Base-by-base conservation (phyloP, 805 yeast species). In the Starmera caribaea region DNA sequence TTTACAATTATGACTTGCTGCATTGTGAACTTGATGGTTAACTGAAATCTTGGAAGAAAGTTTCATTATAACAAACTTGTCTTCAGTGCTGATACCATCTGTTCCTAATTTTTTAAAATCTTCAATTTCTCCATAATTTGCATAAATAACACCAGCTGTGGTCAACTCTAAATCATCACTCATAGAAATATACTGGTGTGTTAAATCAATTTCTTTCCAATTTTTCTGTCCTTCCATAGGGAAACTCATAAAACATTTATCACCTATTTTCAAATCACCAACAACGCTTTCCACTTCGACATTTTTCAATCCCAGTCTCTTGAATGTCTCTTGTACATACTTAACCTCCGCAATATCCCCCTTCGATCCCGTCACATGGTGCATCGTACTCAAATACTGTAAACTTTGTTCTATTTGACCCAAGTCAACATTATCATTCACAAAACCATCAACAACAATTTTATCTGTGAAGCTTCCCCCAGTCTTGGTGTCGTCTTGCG, bases 331-430 rank as follows among this genome's bases (percentile, higher is more conserved):
- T 43, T 74, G 68, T 13, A 89, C 65, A 54, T 80, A 87, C 42
- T 71, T 67, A 2, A 87, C 79, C 30, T 88, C 61, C 0, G 90
- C 72, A 43, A 76, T 59, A 57, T 87, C 96, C 15, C 95, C 97
- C 13, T 76, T 73, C 3, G 97, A 81, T 3, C 97, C 97, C 0
- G 96, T 77, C 46, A 81, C 60, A 55, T 88, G 97, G 3, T 95
- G 87, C 77, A 87, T 76, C 8, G 83, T 73, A 24, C 89, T 77
- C 17, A 87, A 54, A 50, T 84, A 85, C 48, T 83, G 82, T 41
- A 82, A 52, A 45, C 79, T 76, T 35, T 74, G 79, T 50, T 79
- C 79, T 58, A 90, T 65, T 16, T 74, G 58, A 17, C 73, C 69
- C 7, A 67, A 57, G 50, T 77, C 82, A 27, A 85, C 64, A 34